Evolutionary conservation across 352 stramenopile species (phyloP), one percentile per base, ranked within the genome.

Genomic region (Globisporangium parvum): DNA sequence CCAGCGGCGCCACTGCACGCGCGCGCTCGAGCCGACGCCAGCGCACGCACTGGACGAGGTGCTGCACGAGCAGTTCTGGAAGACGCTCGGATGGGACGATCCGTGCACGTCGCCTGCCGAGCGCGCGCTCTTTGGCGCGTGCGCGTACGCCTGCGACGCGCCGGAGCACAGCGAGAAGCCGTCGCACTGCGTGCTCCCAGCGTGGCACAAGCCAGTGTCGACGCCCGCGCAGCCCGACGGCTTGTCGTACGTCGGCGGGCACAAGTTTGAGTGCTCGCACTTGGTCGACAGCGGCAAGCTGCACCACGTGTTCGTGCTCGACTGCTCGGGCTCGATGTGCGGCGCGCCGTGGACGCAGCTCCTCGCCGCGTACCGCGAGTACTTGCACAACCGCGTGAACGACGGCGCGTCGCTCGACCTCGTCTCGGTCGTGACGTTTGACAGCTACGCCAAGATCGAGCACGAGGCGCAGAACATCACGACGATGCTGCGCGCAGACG

Each of bases 231-330:
- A 46, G 12, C 63, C 66, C 41, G 71, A 85, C 40, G 71, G 68
- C 0, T 85, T 75, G 44, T 74, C 80, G 46, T 85, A 86, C 39
- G 71, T 88, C 0, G 51, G 63, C 15, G 76, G 84, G 9, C 81
- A 92, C 67, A 73, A 88, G 55, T 91, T 94, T 53, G 68, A 81
- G 40, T 91, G 84, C 57, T 81, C 76, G 45, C 85, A 94, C 37
- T 51, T 74, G 18, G 59, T 75, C 0, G 71, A 59, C 21, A 70
- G 69, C 15, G 73, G 66, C 12, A 74, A 83, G 45, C 76, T 80
- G 57, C 80, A 93, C 47, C 80, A 90, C 44, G 62, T 93, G 1
- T 88, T 91, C 37, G 79, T 93, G 33, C 42, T 93, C 31, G 83
- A 93, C 47, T 69, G 63, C 41, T 91, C 83, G 4, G 78, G 77